Base-by-base conservation (phyloP, 2,329 filamentous ascomycete genomes). In the Cladosporium sp. region DNA sequence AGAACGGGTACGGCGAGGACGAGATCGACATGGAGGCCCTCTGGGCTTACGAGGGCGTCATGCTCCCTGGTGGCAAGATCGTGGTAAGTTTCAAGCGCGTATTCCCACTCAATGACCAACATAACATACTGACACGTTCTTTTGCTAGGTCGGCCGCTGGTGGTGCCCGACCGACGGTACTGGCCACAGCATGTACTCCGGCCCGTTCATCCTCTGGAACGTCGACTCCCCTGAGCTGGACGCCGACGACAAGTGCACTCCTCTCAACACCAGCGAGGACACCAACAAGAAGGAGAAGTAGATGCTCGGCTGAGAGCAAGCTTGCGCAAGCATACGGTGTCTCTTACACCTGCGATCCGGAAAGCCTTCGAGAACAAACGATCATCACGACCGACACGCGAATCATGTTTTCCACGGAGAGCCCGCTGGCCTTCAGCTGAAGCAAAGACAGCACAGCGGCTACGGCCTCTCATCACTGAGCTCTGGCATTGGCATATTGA, bases 21-120 rank as follows among this genome's bases (percentile, higher is more conserved):
- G 68, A 5, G 64, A 75, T 62, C 24, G 74, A 77, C 30, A 59
- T 63, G 10, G 76, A 78, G 7, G 68, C 72, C n/a, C 72, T 83
- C 2, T 84, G 81, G 80, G 81, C 80, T 1, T 83, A 83, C 47
- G 82, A 84, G 70, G 82, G 81, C 5, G 77, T 83, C 4, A 80
- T 83, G 10, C 66, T 84, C 26, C 82, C 82, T 0, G 82, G 82
- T 15, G 80, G 78, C 3, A 73, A 80, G 63, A 78, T 84, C 62
- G 80, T 84, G 41, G 34, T 55, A 55, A 32, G 52, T 34, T 12
- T 12, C n/a, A 21, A 47, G n/a, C n/a, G n/a, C n/a, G 1, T 2
- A 5, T 34, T 14, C 28, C 52, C 12, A 21, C n/a, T 10, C 24
- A n/a, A 30, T 32, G n/a, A 32, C 52, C n/a, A 4, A 12, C 3